Evolutionary conservation across 2,329 filamentous ascomycete species (phyloP), one percentile per base, ranked within the genome.

Genomic region (Colletotrichum filicis): DNA sequence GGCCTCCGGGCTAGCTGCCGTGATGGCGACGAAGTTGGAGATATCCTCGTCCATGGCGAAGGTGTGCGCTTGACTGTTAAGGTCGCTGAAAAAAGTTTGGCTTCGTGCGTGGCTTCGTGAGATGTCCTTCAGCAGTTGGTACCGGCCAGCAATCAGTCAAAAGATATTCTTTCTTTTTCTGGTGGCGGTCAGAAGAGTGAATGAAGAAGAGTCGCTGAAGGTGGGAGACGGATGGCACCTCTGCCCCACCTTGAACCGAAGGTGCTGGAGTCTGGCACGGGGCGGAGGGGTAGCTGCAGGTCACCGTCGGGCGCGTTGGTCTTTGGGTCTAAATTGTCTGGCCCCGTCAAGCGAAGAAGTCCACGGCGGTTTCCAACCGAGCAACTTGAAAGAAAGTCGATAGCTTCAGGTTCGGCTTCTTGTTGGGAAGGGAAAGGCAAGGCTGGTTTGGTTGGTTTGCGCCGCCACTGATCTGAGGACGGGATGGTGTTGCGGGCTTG

Each of bases 11-110:
- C 88, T 91, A 72, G 93, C 90, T 77, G 92, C 92, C 52, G 97
- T 98, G 81, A 99, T 93, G 83, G 89, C 88, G 79, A 92, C 91
- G 82, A 99, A 98, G 79, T 92, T 91, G 75, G 90, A 89, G 77
- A 98, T 90, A 70, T 92, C 90, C 76, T 92, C 92, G 77, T 93
- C 93, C 92, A 94, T 94, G 75, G 77, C 81, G 76, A 58, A 9
- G 19, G 68, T 42, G 37, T 55, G 57, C 35, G 67, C 30, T n/a
- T 35, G 56, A 9, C 35, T 30, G 55, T 14, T 61, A 12, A 30
- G 60, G 6, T 16, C 5, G 52, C 16, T 28, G n/a, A 24, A 8
- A 7, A 55, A 19, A 4, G 24, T 56, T 32, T 46, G 3, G 9
- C 11, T 35, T 35, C 4, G 9, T 35, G 32, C 9, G 32, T 56